Conservation (phyloP, 2,329 filamentous ascomycete genomes). For the Verticillium alfalfae region DNA sequence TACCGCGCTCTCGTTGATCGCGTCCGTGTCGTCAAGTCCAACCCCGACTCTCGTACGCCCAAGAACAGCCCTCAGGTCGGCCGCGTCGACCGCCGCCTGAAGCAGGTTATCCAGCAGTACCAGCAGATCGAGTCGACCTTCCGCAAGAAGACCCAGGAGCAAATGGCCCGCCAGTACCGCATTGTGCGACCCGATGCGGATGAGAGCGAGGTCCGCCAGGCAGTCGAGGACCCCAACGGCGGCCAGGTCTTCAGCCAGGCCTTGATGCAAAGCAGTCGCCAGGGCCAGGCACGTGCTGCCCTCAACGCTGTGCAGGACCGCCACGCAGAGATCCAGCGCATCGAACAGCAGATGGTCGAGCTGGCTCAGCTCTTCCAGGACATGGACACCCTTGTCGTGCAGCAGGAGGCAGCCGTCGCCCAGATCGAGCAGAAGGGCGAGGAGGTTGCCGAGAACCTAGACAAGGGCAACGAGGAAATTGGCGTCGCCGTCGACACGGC, state of each 20-base stretch:
- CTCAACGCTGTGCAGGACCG: constrained; percentile 76
- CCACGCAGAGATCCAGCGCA: constrained; percentile 84
- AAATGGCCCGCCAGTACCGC: constrained; percentile 83
- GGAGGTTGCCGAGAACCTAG: constrained; percentile 77
- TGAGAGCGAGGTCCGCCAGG: constrained; percentile 71
- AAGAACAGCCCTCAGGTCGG: constrained; percentile 78
- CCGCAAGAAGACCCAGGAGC: constrained; percentile 72
- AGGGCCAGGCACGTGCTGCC: constrained; percentile 74
- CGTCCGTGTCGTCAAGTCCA: constrained; percentile 77
- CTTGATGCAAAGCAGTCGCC: constrained; percentile 73
- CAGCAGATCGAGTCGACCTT: constrained; percentile 76
- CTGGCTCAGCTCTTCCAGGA: constrained; percentile 84
- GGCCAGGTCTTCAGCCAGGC: constrained; percentile 81
- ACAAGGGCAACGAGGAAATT: constrained; percentile 80
- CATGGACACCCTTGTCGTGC: constrained; percentile 76
- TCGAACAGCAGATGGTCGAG: constrained; percentile 84
- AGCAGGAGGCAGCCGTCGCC: constrained; percentile 76
- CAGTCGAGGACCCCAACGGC: constrained; percentile 61
- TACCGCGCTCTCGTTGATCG: constrained; percentile 77
- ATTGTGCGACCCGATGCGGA: constrained; percentile 81
- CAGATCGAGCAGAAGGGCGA: constrained; percentile 84
- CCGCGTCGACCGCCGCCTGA: constrained; percentile 72
- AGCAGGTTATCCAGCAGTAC: constrained; percentile 75
- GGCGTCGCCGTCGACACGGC: constrained; percentile 77
- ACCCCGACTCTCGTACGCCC: constrained; percentile 65